Conservation (phyloP, 192 early-diverging fungal genomes). For the Linnemannia schmuckeri region DNA sequence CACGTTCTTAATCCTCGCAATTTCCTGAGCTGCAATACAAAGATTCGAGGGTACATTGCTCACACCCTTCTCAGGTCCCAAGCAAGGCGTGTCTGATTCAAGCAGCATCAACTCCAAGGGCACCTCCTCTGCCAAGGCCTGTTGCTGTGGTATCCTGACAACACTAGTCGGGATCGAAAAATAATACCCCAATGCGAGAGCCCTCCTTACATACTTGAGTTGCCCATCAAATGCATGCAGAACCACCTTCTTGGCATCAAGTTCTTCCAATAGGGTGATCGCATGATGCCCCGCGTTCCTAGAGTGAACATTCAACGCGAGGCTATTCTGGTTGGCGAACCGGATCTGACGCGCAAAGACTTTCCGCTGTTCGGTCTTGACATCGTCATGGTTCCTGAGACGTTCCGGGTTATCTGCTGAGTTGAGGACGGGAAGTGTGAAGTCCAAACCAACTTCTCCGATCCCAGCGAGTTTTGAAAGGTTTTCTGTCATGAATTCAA, state of each 20-base stretch:
- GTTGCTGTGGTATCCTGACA: conserved; percentile 61
- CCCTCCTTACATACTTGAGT: conserved; percentile 59
- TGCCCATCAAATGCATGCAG: conserved; percentile 72
- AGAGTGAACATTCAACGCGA: conserved; percentile 71
- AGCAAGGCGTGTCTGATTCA: conserved; percentile 70
- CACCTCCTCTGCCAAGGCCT: conserved; percentile 58
- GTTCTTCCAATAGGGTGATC: conserved; percentile 61
- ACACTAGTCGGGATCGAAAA: conserved; percentile 71
- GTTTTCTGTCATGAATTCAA: conserved; percentile 59
- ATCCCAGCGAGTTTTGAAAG: conserved; percentile 49
- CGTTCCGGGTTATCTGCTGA: conserved; percentile 41
- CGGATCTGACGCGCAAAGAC: conserved; percentile 63
- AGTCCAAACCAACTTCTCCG: conserved; percentile 67
- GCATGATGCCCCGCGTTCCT: conserved; percentile 69
- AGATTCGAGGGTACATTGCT: conserved; percentile 67
- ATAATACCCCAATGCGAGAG: conserved; percentile 60
- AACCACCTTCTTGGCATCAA: conserved; percentile 61
- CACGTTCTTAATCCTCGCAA: conserved; percentile 64
- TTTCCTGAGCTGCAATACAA: conserved; percentile 59
- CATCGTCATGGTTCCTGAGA: conserved; percentile 48
- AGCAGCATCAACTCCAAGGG: conserved; percentile 65
- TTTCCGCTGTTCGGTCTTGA: conserved; percentile 62
- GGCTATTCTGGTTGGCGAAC: conserved; percentile 58
- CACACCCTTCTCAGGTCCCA: conserved; percentile 63
- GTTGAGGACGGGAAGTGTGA: conserved; percentile 59